These are phyloP conservation scores for Taiwanofungus camphoratus DNA, from an alignment of 1,284 basidiomycete species.

Conservation along the genomic window DNA sequence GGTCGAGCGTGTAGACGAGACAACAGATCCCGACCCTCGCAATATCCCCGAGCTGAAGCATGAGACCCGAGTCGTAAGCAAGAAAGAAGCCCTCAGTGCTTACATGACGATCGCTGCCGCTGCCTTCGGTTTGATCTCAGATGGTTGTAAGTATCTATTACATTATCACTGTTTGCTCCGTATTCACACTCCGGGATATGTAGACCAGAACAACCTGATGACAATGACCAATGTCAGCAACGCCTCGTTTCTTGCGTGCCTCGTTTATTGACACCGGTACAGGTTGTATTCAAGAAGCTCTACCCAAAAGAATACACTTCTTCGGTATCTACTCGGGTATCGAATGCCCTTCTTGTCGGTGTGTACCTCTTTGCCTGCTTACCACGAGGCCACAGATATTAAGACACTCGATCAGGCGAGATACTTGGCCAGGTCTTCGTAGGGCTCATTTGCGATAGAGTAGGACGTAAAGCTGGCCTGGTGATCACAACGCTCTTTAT, in stretches of 20 bases:
- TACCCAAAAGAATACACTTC: slow-evolving; percentile 59
- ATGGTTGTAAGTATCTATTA: slow-evolving; percentile 50
- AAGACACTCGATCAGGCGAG: slow-evolving; percentile 37
- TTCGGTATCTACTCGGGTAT: slow-evolving; percentile 61
- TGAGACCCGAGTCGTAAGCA: slow-evolving; percentile 8
- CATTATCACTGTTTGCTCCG: background rate
- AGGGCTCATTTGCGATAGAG: slow-evolving; percentile 64
- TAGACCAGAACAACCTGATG: slow-evolving; percentile 69
- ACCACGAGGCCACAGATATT: background rate
- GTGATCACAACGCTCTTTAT: slow-evolving; percentile 68
- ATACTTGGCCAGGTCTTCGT: slow-evolving; percentile 65
- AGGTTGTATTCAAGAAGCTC: slow-evolving; percentile 59
- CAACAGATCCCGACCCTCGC: background rate
- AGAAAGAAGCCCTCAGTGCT: slow-evolving; percentile 42
- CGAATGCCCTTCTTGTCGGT: slow-evolving; percentile 72
- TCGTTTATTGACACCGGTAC: slow-evolving; percentile 5
- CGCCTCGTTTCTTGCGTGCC: background rate
- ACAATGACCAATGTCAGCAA: slow-evolving; percentile 53
- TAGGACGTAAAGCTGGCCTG: slow-evolving; percentile 70
- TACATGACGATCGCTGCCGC: slow-evolving; percentile 61
- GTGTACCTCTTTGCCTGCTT: slow-evolving; percentile 14
- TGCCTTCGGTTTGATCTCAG: slow-evolving; percentile 63
- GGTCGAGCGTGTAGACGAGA: background rate
- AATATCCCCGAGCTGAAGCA: slow-evolving; percentile 4
- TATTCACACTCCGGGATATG: slow-evolving; percentile 1